Evolutionary conservation across 148 eudicot genomes (phyloP), one percentile per base, ranked within the genome.

Genomic region (Chenopodium album): DNA sequence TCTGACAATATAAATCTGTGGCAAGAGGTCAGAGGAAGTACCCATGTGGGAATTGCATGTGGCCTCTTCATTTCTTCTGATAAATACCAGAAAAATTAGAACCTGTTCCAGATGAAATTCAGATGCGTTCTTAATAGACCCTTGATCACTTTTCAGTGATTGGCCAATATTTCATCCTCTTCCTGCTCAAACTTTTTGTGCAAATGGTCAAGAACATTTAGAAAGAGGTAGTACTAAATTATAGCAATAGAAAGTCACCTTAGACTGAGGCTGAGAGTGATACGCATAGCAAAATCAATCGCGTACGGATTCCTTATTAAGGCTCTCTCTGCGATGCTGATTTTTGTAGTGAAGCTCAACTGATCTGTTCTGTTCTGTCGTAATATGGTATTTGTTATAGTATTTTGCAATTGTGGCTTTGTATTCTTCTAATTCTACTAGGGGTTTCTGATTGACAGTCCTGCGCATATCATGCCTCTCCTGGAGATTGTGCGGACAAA

Each of bases 401-500:
- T 67, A 68, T 64, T 50, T 71, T 6, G 54, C 59, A 7, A 11
- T 54, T 46, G 29, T 16, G 65, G 22, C 32, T 81, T 68, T 60
- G 34, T 14, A 32, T 63, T 66, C 32, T 52, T 86, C 44, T 41
- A 5, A 41, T 41, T 70, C 8, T 41, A 41, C 44, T 41, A 41
- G 7, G 44, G 70, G 65, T 73, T 86, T 44, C 82, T 76, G 68
- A 56, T 85, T 85, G 34, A 86, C 97, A 95, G 99, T 80, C 99
- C 99, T 87, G 99, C 99, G 7, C 99, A 95, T 80, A 69, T 95
- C 76, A 95, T 95, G 99, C 99, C 98, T 68, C 95, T 95, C 56
- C 86, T 95, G 90, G 99, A 95, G 87, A 92, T 95, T 66, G 95
- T 95, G 22, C 91, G 95, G 81, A 91, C 99, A 28, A 89, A 93